Base-by-base conservation (phyloP, 225 moss, liverwort and hornwort species). In the Polytrichum formosum region DNA sequence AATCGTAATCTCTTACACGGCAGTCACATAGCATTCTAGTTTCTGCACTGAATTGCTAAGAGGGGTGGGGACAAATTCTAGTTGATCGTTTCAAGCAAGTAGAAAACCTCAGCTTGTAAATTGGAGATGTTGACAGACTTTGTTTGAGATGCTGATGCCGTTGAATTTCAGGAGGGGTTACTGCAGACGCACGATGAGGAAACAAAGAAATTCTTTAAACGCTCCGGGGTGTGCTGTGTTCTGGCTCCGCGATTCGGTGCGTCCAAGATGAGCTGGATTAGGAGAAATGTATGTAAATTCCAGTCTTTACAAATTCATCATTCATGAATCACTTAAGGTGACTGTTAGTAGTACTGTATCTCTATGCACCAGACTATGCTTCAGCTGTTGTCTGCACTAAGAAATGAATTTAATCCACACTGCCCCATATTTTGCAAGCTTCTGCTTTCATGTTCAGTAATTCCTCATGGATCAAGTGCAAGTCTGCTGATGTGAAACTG, bases 121-220 rank as follows among this genome's bases (percentile, higher is more conserved):
- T 58, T 58, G 23, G 23, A 22, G 23, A 58, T 58, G 6, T n/a
- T 21, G 58, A 6, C 20, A 58, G 21, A 23, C 20, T 20, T 20
- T 23, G 9, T 58, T 20, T 58, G 58, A 20, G n/a, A 6, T 58
- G 2, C 58, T 58, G 58, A 58, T 58, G 21, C 6, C 58, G 20
- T 58, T 58, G 58, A 20, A 23, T 1, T 70, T 60, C 63, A 88
- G 88, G 55, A 31, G 66, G 88, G 88, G 58, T 78, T 88, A 10
- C 85, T 88, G 88, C 55, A 67, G n/a, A 88, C 88, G 0, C 76
- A 83, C 70, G 88, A 88, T 4, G 88, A 88, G 66, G 88, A 83
- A 72, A 85, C 83, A 0, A 88, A 55, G 67, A 83, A 70, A 28
- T 88, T 74, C 70, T 88, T 88, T 61, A 88, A 79, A 65, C 72